phyloP scores from a whole-genome alignment of 106 monocot species.

The Phalaenopsis aphrodite region DNA sequence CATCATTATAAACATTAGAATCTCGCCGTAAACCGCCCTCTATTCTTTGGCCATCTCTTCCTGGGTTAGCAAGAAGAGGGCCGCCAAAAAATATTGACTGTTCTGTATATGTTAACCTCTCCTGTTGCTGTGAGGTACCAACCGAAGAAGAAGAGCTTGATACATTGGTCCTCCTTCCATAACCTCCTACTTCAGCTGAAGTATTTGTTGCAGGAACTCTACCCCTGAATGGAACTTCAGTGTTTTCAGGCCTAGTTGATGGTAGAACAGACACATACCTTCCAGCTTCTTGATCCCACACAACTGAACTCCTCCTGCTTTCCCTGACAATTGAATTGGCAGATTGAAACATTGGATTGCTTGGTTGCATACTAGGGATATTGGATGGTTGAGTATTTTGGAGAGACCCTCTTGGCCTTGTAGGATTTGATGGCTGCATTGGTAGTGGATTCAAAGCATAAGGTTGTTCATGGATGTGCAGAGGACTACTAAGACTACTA shows the following conservation, averaged over 20 bases:
- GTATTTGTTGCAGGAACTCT: slow-evolving; percentile 23
- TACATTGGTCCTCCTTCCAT: slow-evolving; percentile 20
- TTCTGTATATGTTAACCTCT: slow-evolving; percentile 62
- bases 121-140: slow-evolving; percentile 27
- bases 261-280: slow-evolving; percentile 67
- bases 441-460: slow-evolving; percentile 25
- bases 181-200: slow-evolving; percentile 14
- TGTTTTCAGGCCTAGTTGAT: slow-evolving; percentile 29
- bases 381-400: background rate
- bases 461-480: slow-evolving; percentile 34
- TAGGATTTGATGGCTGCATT: slow-evolving; percentile 10
- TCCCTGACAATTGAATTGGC: slow-evolving; percentile 44
- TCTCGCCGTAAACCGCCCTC: slow-evolving; percentile 22
- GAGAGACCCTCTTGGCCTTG: slow-evolving; percentile 29
- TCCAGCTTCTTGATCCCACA: slow-evolving; percentile 97
- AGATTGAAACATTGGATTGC: slow-evolving; percentile 55
- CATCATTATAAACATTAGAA: slow-evolving; percentile 5
- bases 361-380: background rate
- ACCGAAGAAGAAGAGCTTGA: slow-evolving; percentile 10
- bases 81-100: slow-evolving; percentile 98
- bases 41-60: slow-evolving; percentile 20
- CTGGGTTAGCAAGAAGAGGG: slow-evolving; percentile 46
- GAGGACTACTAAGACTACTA: slow-evolving; percentile 82
- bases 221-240: slow-evolving; percentile 16
- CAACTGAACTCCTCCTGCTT: slow-evolving; percentile 54